These are phyloP conservation scores for Rhodosporidiobolus sp. DNA, from an alignment of 768 basidiomycete genomes.

Conservation along the genomic window DNA sequence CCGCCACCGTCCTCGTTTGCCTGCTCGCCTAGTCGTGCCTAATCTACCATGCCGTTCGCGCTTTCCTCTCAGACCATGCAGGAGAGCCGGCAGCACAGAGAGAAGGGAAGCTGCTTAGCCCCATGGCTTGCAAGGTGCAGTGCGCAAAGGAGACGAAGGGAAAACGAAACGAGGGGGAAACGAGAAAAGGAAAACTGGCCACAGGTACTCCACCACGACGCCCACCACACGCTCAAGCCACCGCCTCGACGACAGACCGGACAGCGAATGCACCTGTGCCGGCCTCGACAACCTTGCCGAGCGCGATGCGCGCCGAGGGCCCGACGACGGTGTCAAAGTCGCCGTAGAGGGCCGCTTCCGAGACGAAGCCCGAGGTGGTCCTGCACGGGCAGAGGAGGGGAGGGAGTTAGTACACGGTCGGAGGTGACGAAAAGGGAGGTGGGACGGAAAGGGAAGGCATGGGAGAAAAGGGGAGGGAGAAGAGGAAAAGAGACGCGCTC, in stretches of 20 bases:
- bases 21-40: too few relatives aligned
- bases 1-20: too few relatives aligned
- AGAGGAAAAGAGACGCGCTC: constrained; percentile 52
- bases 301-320: constrained; percentile 85
- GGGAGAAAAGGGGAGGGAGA: background rate
- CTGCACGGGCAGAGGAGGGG: background rate
- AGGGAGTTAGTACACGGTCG: too few relatives aligned
- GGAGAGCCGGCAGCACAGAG: too few relatives aligned
- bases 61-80: too few relatives aligned
- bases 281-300: constrained; percentile 79
- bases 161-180: too few relatives aligned
- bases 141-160: background rate
- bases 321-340: constrained; percentile 82
- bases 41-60: too few relatives aligned
- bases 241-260: constrained; percentile 22
- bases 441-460: too few relatives aligned
- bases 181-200: background rate
- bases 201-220: background rate
- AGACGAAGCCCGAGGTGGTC: constrained; percentile 86
- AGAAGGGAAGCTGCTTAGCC: too few relatives aligned
- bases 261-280: constrained; percentile 96
- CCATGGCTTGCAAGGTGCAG: too few relatives aligned
- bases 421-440: too few relatives aligned
- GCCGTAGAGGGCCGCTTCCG: constrained; percentile 88
- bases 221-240: constrained; percentile 1